Evolutionary conservation across 148 eudicot species (phyloP), one percentile per base, ranked within the genome.

Genomic region (Silene latifolia): DNA sequence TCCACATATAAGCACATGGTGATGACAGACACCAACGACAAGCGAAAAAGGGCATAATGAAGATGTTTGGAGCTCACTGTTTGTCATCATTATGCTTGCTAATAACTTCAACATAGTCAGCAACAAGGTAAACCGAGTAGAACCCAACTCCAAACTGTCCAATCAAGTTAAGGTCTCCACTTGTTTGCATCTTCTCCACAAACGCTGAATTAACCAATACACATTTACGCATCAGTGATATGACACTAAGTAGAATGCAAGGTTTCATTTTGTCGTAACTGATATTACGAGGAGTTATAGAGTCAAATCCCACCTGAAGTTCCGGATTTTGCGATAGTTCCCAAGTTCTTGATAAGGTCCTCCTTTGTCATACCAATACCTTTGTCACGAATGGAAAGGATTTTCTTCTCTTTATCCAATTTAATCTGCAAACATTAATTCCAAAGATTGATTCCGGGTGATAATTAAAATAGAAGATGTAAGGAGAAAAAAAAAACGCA

Each of bases 321-420:
- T 83, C 98, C 98, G 72, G 98, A 94, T 76, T 94, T 94, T 19
- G 98, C 98, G 54, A 94, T 94, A 65, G 98, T 94, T 73, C 98
- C 98, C 84, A 94, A 85, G 83, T 94, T 94, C 85, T 94, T 94
- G 74, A 91, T 92, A 74, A 94, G 85, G 82, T 94, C 98, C 75
- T 94, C 98, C 87, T 94, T 94, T 24, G 97, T 92, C 98, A 94
- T 94, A 25, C 98, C 98, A 35, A 94, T 89, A 85, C 98, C 98
- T 82, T 89, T 86, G 79, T 94, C 98, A 63, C 98, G 90, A 71
- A 94, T 92, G 3, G 93, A 90, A 74, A 94, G 85, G 69, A 92
- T 86, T 82, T 88, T 94, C 85, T 89, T 91, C 76, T 90, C 97
- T 81, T 92, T 92, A 82, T 94, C 97, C 67, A 94, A 72, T 80